Base-by-base conservation (phyloP, 345 rosid species). In the Ricinus communis region DNA sequence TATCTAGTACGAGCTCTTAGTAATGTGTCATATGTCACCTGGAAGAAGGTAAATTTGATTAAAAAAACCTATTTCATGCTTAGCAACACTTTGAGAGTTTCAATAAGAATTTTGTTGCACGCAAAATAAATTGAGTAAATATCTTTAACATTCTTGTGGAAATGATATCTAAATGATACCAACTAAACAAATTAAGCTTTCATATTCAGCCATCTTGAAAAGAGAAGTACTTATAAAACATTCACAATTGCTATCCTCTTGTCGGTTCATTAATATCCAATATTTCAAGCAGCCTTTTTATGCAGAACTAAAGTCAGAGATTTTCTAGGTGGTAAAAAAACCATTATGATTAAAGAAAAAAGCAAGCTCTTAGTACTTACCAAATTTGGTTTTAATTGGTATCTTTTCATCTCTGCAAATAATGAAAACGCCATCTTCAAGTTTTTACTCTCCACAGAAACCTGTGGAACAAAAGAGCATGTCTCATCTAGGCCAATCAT, bases 21-120 rank as follows among this genome's bases (percentile, higher is more conserved):
- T 71, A 91, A 93, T 51, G 97, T 91, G 64, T 86, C 86, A 70
- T 91, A 94, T 5, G 98, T 94, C 75, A 91, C 95, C 98, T 91
- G 88, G 22, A 71, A 60, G 11, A 36, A 19, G 64, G 22, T 75
- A 74, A 76, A 46, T 19, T 52, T 30, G 4, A 11, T 21, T 15
- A 46, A 62, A 30, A 21, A 61, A 5, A 18, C 58, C 33, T n/a
- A n/a, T n/a, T 15, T 24, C 51, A 50, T 2, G 51, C 21, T 33
- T 16, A 58, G 49, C 49, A 7, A 45, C 25, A 69, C 21, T 27
- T 33, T 14, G 18, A 65, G 31, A 18, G 22, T 49, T 38, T 67
- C 8, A 54, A 41, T 24, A 43, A n/a, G 28, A 67, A 57, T 16
- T 15, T 8, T n/a, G 30, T 18, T 21, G 28, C 43, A 38, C 10